Evolutionary conservation across 257 asterid genomes (phyloP).

Genomic region (Handroanthus guayacan): DNA sequence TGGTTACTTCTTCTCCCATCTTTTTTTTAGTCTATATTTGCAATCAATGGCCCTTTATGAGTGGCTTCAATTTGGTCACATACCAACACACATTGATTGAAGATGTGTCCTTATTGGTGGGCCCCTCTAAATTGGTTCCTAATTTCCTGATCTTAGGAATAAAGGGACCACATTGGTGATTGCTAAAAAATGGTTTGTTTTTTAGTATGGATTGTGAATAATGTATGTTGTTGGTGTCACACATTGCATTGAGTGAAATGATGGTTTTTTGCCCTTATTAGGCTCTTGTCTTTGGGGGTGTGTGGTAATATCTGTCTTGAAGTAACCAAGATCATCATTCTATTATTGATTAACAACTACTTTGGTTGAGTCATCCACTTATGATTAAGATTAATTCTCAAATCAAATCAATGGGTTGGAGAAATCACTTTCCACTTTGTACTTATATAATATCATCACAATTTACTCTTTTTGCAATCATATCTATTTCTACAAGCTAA

Average conservation of each 20-base stretch:
- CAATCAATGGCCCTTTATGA: constrained; percentile 25
- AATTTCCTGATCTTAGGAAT: constrained; percentile 37
- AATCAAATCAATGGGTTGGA: constrained; percentile 35
- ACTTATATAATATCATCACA: constrained; percentile 26
- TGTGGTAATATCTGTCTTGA: constrained; percentile 7
- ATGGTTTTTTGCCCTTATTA: constrained; percentile 45
- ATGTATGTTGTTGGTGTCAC: constrained; percentile 33
- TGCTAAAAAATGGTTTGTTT: constrained; percentile 12
- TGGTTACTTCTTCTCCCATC: background rate
- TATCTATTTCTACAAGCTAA: background rate
- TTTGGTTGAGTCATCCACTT: constrained; percentile 39
- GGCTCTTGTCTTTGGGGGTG: constrained; percentile 15
- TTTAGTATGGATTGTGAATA: constrained; percentile 26
- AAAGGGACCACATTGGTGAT: constrained; percentile 32
- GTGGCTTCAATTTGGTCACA: constrained; percentile 27
- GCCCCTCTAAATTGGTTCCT: constrained; percentile 29
- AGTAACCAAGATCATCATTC: constrained; percentile 35
- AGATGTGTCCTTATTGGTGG: constrained; percentile 27
- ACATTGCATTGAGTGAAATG: constrained; percentile 34
- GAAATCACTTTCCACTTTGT: constrained; percentile 36
- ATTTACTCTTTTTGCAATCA: constrained; percentile 26
- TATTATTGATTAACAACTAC: constrained; percentile 39
- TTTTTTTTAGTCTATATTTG: background rate
- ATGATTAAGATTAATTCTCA: constrained; percentile 11
- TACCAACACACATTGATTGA: constrained; percentile 14